Evolutionary conservation across 257 asterid species (phyloP), one percentile per base, ranked within the genome.

Genomic region (Scutellaria minor): DNA sequence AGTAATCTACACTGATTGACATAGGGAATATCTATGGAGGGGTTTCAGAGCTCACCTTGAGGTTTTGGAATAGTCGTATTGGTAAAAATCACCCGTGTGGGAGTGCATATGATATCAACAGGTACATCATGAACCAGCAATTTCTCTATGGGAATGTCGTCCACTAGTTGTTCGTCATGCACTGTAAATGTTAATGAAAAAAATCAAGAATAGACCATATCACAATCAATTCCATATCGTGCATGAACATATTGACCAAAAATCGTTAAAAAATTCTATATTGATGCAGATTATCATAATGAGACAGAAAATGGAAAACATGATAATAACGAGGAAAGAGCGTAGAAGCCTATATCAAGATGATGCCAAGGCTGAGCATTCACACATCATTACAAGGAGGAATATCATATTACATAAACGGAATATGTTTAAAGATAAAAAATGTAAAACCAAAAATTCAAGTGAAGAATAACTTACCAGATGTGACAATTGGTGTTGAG

Each of bases 41-140:
- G 5, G 6, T 24, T 47, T 56, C 37, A 63, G 15, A 5, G 75
- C 84, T 61, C 59, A 90, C 98, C 98, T 86, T 86, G 96, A 79
- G 98, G 98, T 85, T 93, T 93, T 14, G 97, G 96, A 61, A 93
- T 84, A 9, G 89, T 45, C n/a, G 96, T 87, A 58, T 87, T 86
- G 76, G 98, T 93, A 61, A 81, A 90, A 54, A 93, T 86, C 75
- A 93, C 80, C 71, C 64, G 85, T 12, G 96, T 90, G 24, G 96
- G 98, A 56, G 98, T 93, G 78, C 98, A 93, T 72, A 93, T 85
- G 61, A 91, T 91, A 80, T 93, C 98, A 60, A 91, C 98, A 2
- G 96, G 98, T 42, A 91, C 97, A 61, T 93, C 98, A 27, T 91
- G 98, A 59, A 93, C 69, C 75, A 87, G 77, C 80, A 93, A 78